phyloP scores from a whole-genome alignment of 1,139 yeast genomes.

The Nakaseomyces uthaithaninus region DNA sequence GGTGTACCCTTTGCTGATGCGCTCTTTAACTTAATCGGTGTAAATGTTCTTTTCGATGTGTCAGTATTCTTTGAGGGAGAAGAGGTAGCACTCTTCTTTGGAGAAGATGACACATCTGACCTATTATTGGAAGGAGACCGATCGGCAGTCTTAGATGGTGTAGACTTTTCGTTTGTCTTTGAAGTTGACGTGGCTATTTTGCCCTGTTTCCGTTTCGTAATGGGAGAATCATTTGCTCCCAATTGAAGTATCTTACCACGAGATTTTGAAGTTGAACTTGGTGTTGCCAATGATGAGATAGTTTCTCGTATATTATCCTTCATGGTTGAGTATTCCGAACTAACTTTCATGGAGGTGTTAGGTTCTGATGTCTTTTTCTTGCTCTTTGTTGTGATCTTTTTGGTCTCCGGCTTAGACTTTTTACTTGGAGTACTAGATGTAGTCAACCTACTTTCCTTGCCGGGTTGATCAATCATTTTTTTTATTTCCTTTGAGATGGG shows the following conservation, averaged over 20 bases:
- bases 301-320: slow-evolving; percentile 2
- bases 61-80: neutral
- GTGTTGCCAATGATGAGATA: neutral
- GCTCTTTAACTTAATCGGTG: neutral
- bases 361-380: neutral
- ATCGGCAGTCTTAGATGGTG: neutral
- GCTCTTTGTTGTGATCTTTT: neutral
- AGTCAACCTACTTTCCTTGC: too few species aligned
- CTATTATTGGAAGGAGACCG: neutral
- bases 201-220: neutral
- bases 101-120: neutral
- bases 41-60: neutral
- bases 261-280: neutral
- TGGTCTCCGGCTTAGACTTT: neutral
- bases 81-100: too few species aligned
- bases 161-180: neutral
- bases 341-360: neutral
- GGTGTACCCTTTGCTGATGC: neutral
- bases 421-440: too few species aligned
- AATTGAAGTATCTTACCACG: neutral
- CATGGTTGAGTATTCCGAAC: neutral
- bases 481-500: neutral
- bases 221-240: neutral
- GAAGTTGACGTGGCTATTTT: neutral
- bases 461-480: too few species aligned